Percentiles rank a stretch among this genome's conserved stretches.
These are phyloP conservation scores for Psilocybe cyanescens DNA, from an alignment of 768 basidiomycete species.

Conservation along the genomic window DNA sequence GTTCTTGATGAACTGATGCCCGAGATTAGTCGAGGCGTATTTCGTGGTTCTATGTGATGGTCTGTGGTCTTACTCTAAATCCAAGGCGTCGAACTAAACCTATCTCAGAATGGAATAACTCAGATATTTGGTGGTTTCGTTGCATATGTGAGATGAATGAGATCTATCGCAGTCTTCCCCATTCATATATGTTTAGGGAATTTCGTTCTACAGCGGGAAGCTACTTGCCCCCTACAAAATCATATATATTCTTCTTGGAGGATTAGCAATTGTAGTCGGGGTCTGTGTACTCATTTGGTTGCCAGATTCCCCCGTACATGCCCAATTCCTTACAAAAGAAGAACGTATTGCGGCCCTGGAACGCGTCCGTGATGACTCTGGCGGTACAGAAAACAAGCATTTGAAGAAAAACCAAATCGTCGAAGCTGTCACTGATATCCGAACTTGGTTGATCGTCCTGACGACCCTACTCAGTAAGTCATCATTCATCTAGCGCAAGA, in stretches of 20 bases:
- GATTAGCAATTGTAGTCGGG: slow-evolving; percentile 62
- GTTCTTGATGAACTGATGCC: background rate
- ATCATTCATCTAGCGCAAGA: too few relatives aligned
- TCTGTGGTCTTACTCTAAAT: slow-evolving; percentile 17
- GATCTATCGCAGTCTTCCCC: background rate
- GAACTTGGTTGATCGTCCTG: slow-evolving; percentile 67
- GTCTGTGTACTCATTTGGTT: slow-evolving; percentile 59
- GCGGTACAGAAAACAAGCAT: slow-evolving; percentile 63
- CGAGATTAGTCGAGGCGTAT: slow-evolving; percentile 53
- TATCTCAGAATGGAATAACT: slow-evolving; percentile 56
- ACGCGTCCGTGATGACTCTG: slow-evolving; percentile 68
- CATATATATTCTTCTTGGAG: slow-evolving; percentile 63
- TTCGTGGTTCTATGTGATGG: slow-evolving; percentile 72
- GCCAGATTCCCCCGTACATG: slow-evolving; percentile 69
- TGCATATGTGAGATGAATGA: slow-evolving; percentile 50
- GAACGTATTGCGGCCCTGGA: slow-evolving; percentile 67
- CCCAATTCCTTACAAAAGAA: slow-evolving; percentile 55
- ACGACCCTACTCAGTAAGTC: slow-evolving; percentile 59
- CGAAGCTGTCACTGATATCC: slow-evolving; percentile 58
- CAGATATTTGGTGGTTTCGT: slow-evolving; percentile 66
- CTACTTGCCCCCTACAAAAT: slow-evolving; percentile 61
- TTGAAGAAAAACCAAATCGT: slow-evolving; percentile 61
- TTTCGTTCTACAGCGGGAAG: slow-evolving; percentile 56
- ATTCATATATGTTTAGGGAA: slow-evolving; percentile 39
- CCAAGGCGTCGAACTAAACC: background rate